Conservation (phyloP, 2,329 filamentous ascomycete species). For the Curvularia eragrostidis region DNA sequence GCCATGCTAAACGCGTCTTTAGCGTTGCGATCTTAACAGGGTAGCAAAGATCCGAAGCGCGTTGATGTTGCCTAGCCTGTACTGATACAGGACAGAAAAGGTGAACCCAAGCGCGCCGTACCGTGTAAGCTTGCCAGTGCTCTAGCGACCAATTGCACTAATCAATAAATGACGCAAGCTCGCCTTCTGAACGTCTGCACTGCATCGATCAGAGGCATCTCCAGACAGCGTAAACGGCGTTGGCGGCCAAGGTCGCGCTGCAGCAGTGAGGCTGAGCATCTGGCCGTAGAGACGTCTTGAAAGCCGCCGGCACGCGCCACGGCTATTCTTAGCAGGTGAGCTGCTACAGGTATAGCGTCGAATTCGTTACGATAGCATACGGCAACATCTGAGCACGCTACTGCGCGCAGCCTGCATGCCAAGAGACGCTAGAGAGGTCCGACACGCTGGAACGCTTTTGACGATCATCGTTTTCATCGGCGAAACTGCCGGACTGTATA, state of each 20-base stretch:
- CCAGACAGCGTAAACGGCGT: conserved; percentile 1
- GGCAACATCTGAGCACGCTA: conserved; percentile 3
- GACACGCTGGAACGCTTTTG: conserved; percentile 5
- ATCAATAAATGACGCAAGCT: conserved; percentile 2
- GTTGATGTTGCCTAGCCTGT: conserved; percentile 6
- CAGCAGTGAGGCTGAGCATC: conserved; percentile 14
- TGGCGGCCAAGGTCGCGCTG: conserved; percentile 1
- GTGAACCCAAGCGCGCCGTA: conserved; percentile 4
- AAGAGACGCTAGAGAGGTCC: not conserved
- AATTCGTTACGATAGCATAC: not conserved
- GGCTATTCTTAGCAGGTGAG: not conserved
- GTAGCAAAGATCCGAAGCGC: conserved; percentile 3
- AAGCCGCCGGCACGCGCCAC: not conserved
- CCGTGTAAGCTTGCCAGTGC: conserved; percentile 1
- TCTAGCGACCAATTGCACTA: conserved; percentile 2
- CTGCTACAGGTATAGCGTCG: conserved; percentile 1
- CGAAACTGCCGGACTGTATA: conserved; percentile 4
- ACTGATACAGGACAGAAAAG: conserved; percentile 1
- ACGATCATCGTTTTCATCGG: conserved; percentile 2
- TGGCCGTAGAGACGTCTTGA: not conserved
- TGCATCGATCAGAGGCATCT: not conserved
- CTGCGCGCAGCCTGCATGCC: not conserved
- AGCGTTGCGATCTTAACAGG: conserved; percentile 1
- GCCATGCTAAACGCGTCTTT: conserved; percentile 4
- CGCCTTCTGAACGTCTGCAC: not conserved